Percentiles rank a stretch among this genome's conserved stretches.
Conservation (phyloP, 1,284 basidiomycete species). For the Fomitiporia mediterranea region DNA sequence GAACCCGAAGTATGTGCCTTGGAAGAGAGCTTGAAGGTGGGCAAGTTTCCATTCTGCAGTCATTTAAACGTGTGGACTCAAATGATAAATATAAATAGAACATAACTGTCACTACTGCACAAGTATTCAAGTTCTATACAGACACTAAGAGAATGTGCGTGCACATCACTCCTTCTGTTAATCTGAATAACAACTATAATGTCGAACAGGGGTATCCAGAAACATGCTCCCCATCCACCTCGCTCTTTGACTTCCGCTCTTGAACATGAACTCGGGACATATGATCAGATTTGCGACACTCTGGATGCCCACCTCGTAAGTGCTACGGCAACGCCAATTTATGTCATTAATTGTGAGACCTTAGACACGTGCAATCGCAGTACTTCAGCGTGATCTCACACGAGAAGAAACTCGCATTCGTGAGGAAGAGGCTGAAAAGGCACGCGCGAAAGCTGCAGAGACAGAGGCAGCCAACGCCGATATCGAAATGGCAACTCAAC, state of each 20-base stretch:
- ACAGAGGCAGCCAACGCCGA: slow-evolving; percentile 24
- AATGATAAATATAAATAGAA: slow-evolving; percentile 36
- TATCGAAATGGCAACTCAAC: slow-evolving; percentile 12
- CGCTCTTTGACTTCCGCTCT: slow-evolving; percentile 55
- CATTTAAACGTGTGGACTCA: too few relatives aligned
- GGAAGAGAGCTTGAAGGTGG: slow-evolving; percentile 51
- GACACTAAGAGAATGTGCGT: slow-evolving; percentile 60
- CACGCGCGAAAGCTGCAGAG: slow-evolving; percentile 32
- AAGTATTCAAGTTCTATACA: slow-evolving; percentile 63
- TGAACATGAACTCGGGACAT: slow-evolving; percentile 67
- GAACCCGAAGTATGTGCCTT: slow-evolving; percentile 60
- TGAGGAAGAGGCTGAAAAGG: slow-evolving; percentile 34
- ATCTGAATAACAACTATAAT: not conserved
- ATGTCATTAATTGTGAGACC: not conserved
- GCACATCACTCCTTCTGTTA: not conserved
- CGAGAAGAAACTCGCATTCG: slow-evolving; percentile 54
- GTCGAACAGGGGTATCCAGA: slow-evolving; percentile 49
- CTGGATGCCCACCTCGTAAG: slow-evolving; percentile 66
- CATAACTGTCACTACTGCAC: slow-evolving; percentile 61
- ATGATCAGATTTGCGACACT: slow-evolving; percentile 70
- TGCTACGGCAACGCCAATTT: slow-evolving; percentile 3
- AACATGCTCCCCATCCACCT: slow-evolving; percentile 59
- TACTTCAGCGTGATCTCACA: slow-evolving; percentile 61
- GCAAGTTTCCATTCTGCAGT: slow-evolving; percentile 10
- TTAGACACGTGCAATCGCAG: slow-evolving; percentile 63